These are phyloP conservation scores for Fennellomyces sp. DNA, from an alignment of 371 early-diverging fungal species.

Conservation along the genomic window DNA sequence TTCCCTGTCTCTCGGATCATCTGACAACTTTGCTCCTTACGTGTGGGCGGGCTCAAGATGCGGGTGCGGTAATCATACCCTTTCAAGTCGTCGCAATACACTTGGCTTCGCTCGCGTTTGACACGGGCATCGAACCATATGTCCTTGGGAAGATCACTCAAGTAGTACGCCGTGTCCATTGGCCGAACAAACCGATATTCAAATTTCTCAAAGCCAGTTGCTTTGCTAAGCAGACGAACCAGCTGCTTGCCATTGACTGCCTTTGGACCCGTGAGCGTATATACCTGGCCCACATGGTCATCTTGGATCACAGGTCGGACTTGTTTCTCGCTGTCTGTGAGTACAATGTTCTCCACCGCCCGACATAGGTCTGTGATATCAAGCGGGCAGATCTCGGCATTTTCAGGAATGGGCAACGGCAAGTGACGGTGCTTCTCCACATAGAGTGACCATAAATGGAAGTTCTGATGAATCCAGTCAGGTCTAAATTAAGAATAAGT, in stretches of 20 bases:
- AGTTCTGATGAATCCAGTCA: slow-evolving; percentile 46
- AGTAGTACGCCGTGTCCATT: slow-evolving; percentile 40
- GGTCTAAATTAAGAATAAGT: slow-evolving; percentile 24
- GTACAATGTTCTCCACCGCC: slow-evolving; percentile 19
- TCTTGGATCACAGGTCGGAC: slow-evolving; percentile 14
- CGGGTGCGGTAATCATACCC: slow-evolving; percentile 19
- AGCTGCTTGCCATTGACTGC: slow-evolving; percentile 30
- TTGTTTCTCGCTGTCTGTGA: background rate
- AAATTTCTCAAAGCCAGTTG: slow-evolving; percentile 26
- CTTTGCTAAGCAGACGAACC: slow-evolving; percentile 18
- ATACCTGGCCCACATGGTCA: slow-evolving; percentile 35
- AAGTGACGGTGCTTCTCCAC: slow-evolving; percentile 26
- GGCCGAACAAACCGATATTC: slow-evolving; percentile 24
- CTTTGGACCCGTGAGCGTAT: slow-evolving; percentile 40
- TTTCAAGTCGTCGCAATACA: slow-evolving; percentile 25
- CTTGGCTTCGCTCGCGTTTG: slow-evolving; percentile 32
- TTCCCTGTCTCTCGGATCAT: background rate
- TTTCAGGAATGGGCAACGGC: slow-evolving; percentile 24
- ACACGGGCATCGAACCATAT: slow-evolving; percentile 49
- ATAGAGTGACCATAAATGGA: slow-evolving; percentile 35
- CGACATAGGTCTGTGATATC: slow-evolving; percentile 41
- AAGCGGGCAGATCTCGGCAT: slow-evolving; percentile 39
- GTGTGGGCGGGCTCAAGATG: slow-evolving; percentile 27
- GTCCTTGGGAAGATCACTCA: slow-evolving; percentile 26
- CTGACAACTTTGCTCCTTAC: slow-evolving; percentile 18